Conservation (phyloP, 768 basidiomycete species). For the Leccinum incarnatum region DNA sequence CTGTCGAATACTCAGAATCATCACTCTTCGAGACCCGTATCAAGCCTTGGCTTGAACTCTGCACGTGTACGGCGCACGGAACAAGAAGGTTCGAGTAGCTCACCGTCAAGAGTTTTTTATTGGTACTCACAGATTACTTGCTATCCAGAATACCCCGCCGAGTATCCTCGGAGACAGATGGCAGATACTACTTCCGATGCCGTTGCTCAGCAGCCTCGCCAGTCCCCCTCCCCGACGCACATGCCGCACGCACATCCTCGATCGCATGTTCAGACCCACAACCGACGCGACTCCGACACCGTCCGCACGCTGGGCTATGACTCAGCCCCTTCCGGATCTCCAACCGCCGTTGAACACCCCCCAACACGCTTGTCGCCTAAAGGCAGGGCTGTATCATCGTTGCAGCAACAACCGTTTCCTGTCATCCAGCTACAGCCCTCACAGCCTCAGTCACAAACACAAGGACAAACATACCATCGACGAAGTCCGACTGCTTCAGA, state of each 20-base stretch:
- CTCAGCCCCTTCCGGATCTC: constrained; percentile 42
- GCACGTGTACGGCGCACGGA: constrained; percentile 41
- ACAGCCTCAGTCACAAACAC: constrained; percentile 19
- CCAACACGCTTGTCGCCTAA: constrained; percentile 33
- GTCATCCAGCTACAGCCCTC: constrained; percentile 24
- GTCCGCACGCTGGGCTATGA: constrained; percentile 49
- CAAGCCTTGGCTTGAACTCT: constrained; percentile 41
- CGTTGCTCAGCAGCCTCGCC: constrained; percentile 37
- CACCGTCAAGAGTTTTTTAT: constrained; percentile 9
- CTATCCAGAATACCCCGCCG: constrained; percentile 26
- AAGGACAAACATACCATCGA: constrained; percentile 46
- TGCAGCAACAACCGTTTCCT: constrained; percentile 28
- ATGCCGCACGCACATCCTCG: constrained; percentile 32
- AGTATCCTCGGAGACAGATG: constrained; percentile 22
- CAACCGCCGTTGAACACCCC: constrained; percentile 50
- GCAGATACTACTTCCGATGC: constrained; percentile 9
- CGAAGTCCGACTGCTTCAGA: constrained; percentile 74
- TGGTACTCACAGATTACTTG: constrained; percentile 9
- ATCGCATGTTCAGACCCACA: constrained; percentile 43
- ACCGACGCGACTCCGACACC: constrained; percentile 75
- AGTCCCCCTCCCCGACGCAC: constrained; percentile 54
- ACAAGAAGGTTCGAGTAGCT: constrained; percentile 38
- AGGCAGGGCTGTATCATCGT: constrained; percentile 17
- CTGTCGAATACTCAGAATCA: constrained; percentile 21
- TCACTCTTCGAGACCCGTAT: constrained; percentile 39